phyloP scores from a whole-genome alignment of 805 yeast genomes.

The Yarrowia sp. region DNA sequence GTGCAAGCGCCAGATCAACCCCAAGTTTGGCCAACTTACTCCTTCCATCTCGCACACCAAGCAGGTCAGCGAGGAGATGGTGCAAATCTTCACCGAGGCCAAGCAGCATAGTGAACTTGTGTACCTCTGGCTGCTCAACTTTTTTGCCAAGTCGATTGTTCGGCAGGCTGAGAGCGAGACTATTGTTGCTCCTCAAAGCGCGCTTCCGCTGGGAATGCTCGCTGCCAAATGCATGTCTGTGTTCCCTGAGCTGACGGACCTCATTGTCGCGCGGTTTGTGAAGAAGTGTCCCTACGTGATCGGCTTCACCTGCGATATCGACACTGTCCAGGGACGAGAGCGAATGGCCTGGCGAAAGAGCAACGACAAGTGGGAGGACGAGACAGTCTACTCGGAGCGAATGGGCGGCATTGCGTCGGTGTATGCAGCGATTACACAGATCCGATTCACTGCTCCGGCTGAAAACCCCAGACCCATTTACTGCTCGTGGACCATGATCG shows the following conservation, averaged over 20 bases:
- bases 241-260: slow-evolving; percentile 54
- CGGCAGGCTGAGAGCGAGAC: slow-evolving; percentile 94
- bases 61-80: slow-evolving; percentile 46
- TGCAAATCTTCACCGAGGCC: slow-evolving; percentile 50
- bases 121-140: slow-evolving; percentile 73
- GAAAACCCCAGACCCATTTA: slow-evolving; percentile 52
- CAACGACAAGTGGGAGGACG: slow-evolving; percentile 49
- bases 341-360: slow-evolving; percentile 85
- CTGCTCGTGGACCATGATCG: slow-evolving; percentile 67
- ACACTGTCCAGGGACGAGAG: slow-evolving; percentile 75
- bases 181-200: slow-evolving; percentile 69
- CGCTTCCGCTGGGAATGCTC: slow-evolving; percentile 74
- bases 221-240: slow-evolving; percentile 53
- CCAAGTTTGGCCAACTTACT: slow-evolving; percentile 89
- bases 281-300: slow-evolving; percentile 88
- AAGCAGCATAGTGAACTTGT: slow-evolving; percentile 49
- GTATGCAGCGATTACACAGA: slow-evolving; percentile 69
- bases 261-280: slow-evolving; percentile 72
- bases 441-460: slow-evolving; percentile 37
- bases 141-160: slow-evolving; percentile 79
- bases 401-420: slow-evolving; percentile 82
- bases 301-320: slow-evolving; percentile 73
- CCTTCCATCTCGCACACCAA: slow-evolving; percentile 61
- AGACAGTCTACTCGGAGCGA: slow-evolving; percentile 74
- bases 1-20: slow-evolving; percentile 75